phyloP scores from a whole-genome alignment of 176 grass and related monocot species.

The Pontederia crassipes region DNA sequence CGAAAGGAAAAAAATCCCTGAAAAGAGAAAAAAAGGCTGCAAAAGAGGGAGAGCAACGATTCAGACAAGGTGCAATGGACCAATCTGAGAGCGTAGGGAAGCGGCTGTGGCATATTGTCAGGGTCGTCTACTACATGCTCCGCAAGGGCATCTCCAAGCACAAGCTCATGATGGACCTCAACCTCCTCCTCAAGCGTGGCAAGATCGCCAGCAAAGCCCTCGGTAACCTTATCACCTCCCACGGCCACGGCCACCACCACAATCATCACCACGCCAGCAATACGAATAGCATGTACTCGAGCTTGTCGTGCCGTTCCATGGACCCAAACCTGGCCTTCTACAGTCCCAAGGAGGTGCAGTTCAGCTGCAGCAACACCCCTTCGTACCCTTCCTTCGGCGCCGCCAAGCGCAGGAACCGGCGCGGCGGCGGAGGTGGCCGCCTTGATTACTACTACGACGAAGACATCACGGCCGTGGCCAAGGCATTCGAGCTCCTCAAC shows the following conservation, averaged over 20 bases:
- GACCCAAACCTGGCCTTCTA: constrained; percentile 32
- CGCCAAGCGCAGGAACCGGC: constrained; percentile 17
- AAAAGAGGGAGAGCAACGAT: neutral
- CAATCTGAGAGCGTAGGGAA: constrained; percentile 27
- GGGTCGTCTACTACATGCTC: constrained; percentile 68
- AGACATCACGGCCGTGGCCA: constrained; percentile 37
- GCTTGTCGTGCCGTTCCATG: constrained; percentile 28
- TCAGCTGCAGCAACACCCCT: constrained; percentile 92
- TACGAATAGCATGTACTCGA: neutral
- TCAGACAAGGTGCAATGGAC: no score
- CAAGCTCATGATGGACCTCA: constrained; percentile 69
- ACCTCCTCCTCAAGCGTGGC: constrained; percentile 62
- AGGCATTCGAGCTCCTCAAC: constrained; percentile 57
- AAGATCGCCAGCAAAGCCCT: constrained; percentile 87
- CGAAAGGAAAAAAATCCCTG: constrained; percentile 4
- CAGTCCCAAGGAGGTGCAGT: constrained; percentile 62
- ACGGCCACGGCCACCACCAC: constrained; percentile 19
- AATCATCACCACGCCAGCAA: neutral
- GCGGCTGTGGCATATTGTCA: constrained; percentile 57
- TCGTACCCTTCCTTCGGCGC: constrained; percentile 37
- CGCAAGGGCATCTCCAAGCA: constrained; percentile 59
- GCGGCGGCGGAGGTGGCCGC: constrained; percentile 19
- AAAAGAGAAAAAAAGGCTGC: constrained; percentile 4
- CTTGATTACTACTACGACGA: constrained; percentile 61
- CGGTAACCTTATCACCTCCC: constrained; percentile 34